Evolutionary conservation across 1,284 basidiomycete genomes (phyloP).

Genomic region (Ceratobasidium sp.): DNA sequence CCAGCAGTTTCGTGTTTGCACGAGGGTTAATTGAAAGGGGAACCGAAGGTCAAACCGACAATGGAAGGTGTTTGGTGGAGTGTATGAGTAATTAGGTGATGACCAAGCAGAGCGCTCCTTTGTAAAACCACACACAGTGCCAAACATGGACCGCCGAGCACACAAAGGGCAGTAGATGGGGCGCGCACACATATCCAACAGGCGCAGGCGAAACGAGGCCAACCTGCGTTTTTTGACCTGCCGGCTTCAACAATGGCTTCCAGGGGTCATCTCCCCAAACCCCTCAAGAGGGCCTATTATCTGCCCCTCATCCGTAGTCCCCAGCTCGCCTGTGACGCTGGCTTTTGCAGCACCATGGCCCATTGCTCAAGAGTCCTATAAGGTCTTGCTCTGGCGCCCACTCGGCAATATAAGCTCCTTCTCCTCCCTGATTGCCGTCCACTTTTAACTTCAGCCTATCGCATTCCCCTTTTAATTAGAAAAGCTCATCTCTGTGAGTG

Average conservation of each 20-base stretch:
- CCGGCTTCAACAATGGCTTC: conserved; percentile 27
- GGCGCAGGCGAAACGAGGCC: conserved; percentile 11
- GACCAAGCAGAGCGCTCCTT: conserved; percentile 24
- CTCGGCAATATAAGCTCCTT: not conserved
- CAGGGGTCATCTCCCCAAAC: conserved; percentile 21
- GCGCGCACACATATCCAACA: conserved; percentile 5
- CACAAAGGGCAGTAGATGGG: conserved; percentile 26
- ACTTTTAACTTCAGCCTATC: conserved; percentile 18
- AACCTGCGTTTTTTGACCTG: conserved; percentile 15
- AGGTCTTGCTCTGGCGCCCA: not conserved
- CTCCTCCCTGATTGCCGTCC: not conserved
- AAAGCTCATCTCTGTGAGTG: conserved; percentile 29
- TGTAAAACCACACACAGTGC: conserved; percentile 22
- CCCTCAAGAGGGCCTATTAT: conserved; percentile 32
- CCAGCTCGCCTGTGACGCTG: conserved; percentile 21
- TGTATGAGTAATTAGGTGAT: not conserved
- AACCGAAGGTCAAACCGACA: not conserved
- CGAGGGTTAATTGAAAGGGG: conserved; percentile 29
- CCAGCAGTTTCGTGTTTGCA: conserved; percentile 22
- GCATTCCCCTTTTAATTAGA: conserved; percentile 24
- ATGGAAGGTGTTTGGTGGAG: conserved; percentile 19
- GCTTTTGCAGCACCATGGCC: conserved; percentile 15
- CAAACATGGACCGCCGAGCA: conserved; percentile 10
- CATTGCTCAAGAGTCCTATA: conserved; percentile 19
- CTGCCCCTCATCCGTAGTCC: conserved; percentile 16